Conservation (phyloP, 129 eudicot species). For the Flaveria ramosissima region DNA sequence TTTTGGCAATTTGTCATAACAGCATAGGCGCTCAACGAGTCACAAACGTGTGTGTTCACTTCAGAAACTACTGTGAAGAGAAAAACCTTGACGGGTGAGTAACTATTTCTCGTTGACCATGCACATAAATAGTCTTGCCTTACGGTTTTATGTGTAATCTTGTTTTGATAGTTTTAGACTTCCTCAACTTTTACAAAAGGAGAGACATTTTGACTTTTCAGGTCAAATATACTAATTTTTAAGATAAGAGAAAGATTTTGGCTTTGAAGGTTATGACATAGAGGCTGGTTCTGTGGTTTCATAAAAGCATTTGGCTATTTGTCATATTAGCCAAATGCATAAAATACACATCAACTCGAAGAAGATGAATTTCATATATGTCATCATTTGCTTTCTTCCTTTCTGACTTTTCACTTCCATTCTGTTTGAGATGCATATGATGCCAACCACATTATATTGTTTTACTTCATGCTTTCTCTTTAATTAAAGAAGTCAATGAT, state of each 20-base stretch:
- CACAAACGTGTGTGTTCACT: conserved; percentile 49
- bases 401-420: not conserved
- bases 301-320: not conserved
- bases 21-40: conserved; percentile 79
- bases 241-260: not conserved
- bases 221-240: not conserved
- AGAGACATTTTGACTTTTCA: conserved; percentile 2
- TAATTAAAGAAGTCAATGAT: too few species aligned
- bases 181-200: not conserved
- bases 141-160: conserved; percentile 2
- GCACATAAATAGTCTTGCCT: not conserved
- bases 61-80: conserved; percentile 61
- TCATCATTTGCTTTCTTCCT: not conserved
- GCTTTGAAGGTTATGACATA: not conserved
- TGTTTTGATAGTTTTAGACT: not conserved
- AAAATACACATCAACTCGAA: not conserved
- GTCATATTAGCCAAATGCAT: not conserved
- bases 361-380: not conserved
- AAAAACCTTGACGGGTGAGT: conserved; percentile 61
- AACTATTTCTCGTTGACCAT: not conserved
- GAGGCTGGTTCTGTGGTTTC: not conserved
- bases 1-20: conserved; percentile 30
- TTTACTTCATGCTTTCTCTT: too few species aligned
- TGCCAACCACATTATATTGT: not conserved
- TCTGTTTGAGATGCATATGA: not conserved